These are phyloP conservation scores for Nymphaea thermarum DNA, from an alignment of 164 flowering plant genomes.

Conservation along the genomic window DNA sequence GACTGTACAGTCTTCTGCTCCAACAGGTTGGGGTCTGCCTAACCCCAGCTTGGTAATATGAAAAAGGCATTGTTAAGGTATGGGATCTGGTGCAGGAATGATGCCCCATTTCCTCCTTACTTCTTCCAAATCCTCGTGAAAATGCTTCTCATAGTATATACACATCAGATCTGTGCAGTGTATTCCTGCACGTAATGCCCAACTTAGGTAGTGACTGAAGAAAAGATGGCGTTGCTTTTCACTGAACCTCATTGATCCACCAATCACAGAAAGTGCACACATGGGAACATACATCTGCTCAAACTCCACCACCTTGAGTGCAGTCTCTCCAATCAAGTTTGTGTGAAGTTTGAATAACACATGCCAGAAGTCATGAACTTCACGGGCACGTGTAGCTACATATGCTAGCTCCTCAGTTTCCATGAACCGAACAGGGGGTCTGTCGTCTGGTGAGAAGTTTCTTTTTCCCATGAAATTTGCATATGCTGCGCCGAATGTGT, in stretches of 20 bases:
- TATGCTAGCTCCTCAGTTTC: constrained; percentile 87
- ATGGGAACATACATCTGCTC: constrained; percentile 96
- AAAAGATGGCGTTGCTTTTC: constrained; percentile 63
- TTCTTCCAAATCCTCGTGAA: constrained; percentile 74
- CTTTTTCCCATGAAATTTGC: constrained; percentile 92
- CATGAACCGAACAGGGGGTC: constrained; percentile 90
- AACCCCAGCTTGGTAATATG: no score
- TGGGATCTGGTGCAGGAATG: constrained; percentile 45
- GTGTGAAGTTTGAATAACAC: constrained; percentile 83
- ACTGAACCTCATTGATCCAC: constrained; percentile 71
- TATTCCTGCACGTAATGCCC: constrained; percentile 77
- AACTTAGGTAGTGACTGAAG: constrained; percentile 69
- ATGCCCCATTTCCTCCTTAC: constrained; percentile 74
- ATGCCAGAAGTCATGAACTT: constrained; percentile 97
- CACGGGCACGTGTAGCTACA: constrained; percentile 83
- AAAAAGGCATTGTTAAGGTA: no score
- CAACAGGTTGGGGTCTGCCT: no score
- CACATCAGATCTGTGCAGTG: constrained; percentile 73
- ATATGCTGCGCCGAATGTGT: constrained; percentile 97
- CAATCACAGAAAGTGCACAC: constrained; percentile 74
- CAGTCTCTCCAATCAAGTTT: constrained; percentile 85
- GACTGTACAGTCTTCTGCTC: no score
- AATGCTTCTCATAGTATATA: constrained; percentile 73
- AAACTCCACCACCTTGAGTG: constrained; percentile 89
- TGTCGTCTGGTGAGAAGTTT: constrained; percentile 90